Evolutionary conservation across 2,329 filamentous ascomycete species (phyloP), one percentile per base, ranked within the genome.

Genomic region (Karstenula rhodostoma): DNA sequence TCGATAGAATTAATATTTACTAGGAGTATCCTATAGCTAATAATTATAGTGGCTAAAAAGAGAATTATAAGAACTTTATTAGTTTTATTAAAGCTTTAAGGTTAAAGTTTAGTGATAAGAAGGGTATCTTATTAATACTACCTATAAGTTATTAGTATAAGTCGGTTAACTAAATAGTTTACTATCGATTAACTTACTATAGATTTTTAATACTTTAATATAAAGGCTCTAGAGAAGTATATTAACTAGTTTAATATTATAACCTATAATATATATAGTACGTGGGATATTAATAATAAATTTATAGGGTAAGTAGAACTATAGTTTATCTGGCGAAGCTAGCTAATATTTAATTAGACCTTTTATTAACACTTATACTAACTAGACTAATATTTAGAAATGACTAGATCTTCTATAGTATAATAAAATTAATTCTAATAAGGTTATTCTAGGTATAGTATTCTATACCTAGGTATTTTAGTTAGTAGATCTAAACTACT

Each of bases 1-100:
- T 84, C 53, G 78, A 81, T 3, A 68, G 70, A 1, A 70, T 82
- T 1, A 81, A 84, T 53, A 64, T 84, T n/a, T 79, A 84, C 61
- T 84, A 81, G 82, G 35, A 40, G 13, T 40, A 40, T 17, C 35
- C 35, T 8, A 13, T 40, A 4, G 35, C 35, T 4, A 13, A 40
- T 13, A 13, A 40, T 40, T 13, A 13, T 13, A 13, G 9, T 13
- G 35, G 35, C 4, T 9, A 17, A 8, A 17, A 40, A 17, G 35
- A 13, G 17, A 13, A 40, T 13, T 40, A 13, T 17, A 13, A 10
- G 9, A 40, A 40, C 13, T 40, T 40, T 17, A 4, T 17, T 4
- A 40, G 15, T 4, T 40, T 40, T 17, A 40, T 40, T 10, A 40
- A 40, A 40, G 4, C 4, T 9, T 17, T 40, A 13, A 40, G 15